Percentiles rank a stretch among this genome's conserved stretches.
phyloP scores from a whole-genome alignment of 2,329 filamentous ascomycete genomes.

The Paecilomyces sp. region DNA sequence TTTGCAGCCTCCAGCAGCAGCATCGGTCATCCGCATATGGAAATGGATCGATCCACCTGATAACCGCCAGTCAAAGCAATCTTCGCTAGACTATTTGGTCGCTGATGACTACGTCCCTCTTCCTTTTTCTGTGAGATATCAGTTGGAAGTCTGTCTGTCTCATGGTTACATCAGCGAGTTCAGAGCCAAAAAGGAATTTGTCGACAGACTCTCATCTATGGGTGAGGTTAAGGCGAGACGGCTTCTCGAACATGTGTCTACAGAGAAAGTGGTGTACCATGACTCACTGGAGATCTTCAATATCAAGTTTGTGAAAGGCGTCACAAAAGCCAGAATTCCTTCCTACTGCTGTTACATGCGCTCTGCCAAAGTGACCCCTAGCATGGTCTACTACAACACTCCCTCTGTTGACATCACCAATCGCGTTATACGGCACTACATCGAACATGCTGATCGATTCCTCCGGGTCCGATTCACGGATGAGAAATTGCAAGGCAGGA shows the following conservation, averaged over 20 bases:
- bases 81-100: slow-evolving; percentile 27
- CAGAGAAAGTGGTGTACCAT: slow-evolving; percentile 54
- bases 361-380: slow-evolving; percentile 75
- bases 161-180: slow-evolving; percentile 69
- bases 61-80: slow-evolving; percentile 12
- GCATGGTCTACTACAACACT: slow-evolving; percentile 68
- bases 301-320: slow-evolving; percentile 36
- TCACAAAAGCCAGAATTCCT: slow-evolving; percentile 51
- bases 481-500: slow-evolving; percentile 58
- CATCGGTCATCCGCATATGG: slow-evolving; percentile 23
- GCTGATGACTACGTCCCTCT: slow-evolving; percentile 38
- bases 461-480: slow-evolving; percentile 85
- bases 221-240: slow-evolving; percentile 50
- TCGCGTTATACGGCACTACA: slow-evolving; percentile 69
- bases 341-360: slow-evolving; percentile 68
- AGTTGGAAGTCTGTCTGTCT: slow-evolving; percentile 90
- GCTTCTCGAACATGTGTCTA: slow-evolving; percentile 67
- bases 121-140: slow-evolving; percentile 71
- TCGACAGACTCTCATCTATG: slow-evolving; percentile 52
- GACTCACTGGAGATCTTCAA: slow-evolving; percentile 69
- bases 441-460: slow-evolving; percentile 66
- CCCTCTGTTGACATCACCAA: slow-evolving; percentile 83
- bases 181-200: slow-evolving; percentile 61
- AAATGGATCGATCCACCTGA: slow-evolving; percentile 31
- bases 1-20: not conserved